Base-by-base conservation (phyloP, 2,329 filamentous ascomycete genomes). In the Paradendryphiella salina region DNA sequence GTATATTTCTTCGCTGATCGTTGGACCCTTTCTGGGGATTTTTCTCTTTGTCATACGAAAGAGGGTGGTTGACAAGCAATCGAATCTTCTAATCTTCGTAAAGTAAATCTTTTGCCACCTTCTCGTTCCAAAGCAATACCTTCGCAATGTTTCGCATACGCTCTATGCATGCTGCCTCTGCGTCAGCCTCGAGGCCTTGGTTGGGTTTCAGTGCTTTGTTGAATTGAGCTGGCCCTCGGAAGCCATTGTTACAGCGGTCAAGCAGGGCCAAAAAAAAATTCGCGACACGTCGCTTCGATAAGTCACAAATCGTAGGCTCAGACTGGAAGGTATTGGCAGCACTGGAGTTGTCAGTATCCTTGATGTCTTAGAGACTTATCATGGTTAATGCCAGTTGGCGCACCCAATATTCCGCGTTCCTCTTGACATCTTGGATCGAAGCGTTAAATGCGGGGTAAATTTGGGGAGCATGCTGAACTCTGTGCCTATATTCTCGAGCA, bases 201-300 rank as follows among this genome's bases (percentile, higher is more conserved):
- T 48, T 23, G 13, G 37, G 45, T 42, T 42, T 42, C 15, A 48
- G 45, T 18, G 45, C 45, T 42, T 42, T 48, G n/a, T 48, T 48
- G 37, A 36, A 48, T 17, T 36, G 29, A n/a, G 28, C 21, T 14
- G 31, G 37, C 18, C 45, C 31, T 17, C 45, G 37, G 20, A 42
- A 48, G 13, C 45, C 37, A 5, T 35, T 48, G 31, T 48, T 42
- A 32, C 31, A 48, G 15, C 37, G 37, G 26, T 42, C 20, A 6
- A 48, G 42, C 17, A 42, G 10, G 6, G 37, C 46, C 21, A 36
- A 11, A 13, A 48, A 48, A 48, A 15, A 48, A 42, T 18, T 48
- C 46, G 13, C 46, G 38, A 18, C 32, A 35, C 7, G 32, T 42
- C 5, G 35, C 37, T 35, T 42, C 46, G 21, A 42, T 15, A 4